Evolutionary conservation across 2,329 filamentous ascomycete species (phyloP).

Genomic region (Plenodomus tracheiphilus): DNA sequence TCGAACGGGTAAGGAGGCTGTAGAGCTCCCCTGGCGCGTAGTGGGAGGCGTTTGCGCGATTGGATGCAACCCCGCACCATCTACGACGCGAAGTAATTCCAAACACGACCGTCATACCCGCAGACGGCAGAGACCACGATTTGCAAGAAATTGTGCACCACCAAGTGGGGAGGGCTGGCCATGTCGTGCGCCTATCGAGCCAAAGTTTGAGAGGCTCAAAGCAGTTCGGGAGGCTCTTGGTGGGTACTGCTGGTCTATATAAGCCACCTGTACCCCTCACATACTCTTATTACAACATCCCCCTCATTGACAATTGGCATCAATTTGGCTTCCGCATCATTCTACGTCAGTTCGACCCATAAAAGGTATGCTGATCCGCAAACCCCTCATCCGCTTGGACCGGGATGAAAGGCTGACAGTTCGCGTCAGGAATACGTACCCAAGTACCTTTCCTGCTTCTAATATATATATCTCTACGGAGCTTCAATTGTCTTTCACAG

Average conservation of each 20-base stretch:
- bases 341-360: slow-evolving; percentile 27
- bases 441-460: slow-evolving; percentile 17
- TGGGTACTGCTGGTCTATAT: slow-evolving; percentile 32
- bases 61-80: slow-evolving; percentile 43
- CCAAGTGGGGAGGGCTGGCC: slow-evolving; percentile 40
- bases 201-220: slow-evolving; percentile 20
- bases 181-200: slow-evolving; percentile 26
- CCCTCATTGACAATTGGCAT: slow-evolving; percentile 18
- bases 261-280: slow-evolving; percentile 30
- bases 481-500: slow-evolving; percentile 20
- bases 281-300: slow-evolving; percentile 18
- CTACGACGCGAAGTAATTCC: slow-evolving; percentile 34
- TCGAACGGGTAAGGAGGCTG: slow-evolving; percentile 19
- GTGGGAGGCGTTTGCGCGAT: slow-evolving; percentile 28
- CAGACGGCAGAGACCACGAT: slow-evolving; percentile 26
- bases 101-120: slow-evolving; percentile 37
- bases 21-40: slow-evolving; percentile 23
- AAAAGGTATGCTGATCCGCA: slow-evolving; percentile 32
- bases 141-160: slow-evolving; percentile 23
- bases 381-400: slow-evolving; percentile 16
- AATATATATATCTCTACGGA: slow-evolving; percentile 28
- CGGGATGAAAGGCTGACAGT: slow-evolving; percentile 24
- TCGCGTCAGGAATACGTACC: slow-evolving; percentile 33
- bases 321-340: slow-evolving; percentile 7
- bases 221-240: slow-evolving; percentile 13